Conservation (phyloP, 192 early-diverging fungal species). For the Glomus cerebriforme region DNA sequence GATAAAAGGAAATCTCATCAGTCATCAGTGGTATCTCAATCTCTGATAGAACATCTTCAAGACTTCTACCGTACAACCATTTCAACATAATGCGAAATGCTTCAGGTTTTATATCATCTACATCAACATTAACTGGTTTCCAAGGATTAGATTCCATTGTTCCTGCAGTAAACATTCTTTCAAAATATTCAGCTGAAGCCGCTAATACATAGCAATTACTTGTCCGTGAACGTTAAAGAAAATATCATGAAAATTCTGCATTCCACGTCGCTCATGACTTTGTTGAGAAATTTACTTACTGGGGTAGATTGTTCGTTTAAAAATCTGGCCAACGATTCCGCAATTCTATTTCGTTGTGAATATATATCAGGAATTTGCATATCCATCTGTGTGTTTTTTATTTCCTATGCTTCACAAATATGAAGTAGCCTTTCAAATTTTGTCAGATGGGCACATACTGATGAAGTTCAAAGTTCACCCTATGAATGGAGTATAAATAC, state of each 20-base stretch:
- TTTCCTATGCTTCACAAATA: too few species aligned
- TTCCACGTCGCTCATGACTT: not conserved
- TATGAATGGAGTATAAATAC: too few species aligned
- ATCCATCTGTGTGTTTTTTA: too few species aligned
- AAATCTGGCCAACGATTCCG: too few species aligned
- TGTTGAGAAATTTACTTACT: too few species aligned
- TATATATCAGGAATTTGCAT: not conserved
- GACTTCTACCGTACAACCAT: not conserved
- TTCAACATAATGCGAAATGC: not conserved
- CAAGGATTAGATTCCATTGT: not conserved
- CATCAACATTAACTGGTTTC: not conserved
- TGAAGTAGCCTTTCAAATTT: not conserved
- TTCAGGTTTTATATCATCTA: not conserved
- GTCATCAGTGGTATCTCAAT: not conserved
- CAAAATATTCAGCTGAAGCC: not conserved
- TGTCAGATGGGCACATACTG: not conserved
- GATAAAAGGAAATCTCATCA: not conserved
- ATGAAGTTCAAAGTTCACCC: too few species aligned
- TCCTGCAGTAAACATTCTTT: not conserved
- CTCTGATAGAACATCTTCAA: not conserved
- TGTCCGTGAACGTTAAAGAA: not conserved
- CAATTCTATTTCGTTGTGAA: not conserved
- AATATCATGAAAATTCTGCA: not conserved
- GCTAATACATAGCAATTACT: not conserved
- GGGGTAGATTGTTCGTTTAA: too few species aligned